Base-by-base conservation (phyloP, 768 basidiomycete genomes). In the Termitomyces sp. region DNA sequence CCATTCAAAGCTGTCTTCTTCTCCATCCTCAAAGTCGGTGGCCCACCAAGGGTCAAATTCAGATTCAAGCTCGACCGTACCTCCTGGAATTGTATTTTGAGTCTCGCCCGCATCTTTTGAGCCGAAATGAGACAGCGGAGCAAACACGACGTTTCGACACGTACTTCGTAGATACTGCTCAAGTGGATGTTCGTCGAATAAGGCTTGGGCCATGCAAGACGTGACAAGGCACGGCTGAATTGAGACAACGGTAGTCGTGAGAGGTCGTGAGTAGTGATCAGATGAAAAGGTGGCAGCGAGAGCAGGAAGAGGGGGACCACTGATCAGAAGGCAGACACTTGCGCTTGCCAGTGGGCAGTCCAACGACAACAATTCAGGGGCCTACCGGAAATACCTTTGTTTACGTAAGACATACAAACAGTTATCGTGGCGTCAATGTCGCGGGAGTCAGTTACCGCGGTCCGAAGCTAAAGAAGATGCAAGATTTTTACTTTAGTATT, bases 141-240 rank as follows among this genome's bases (percentile, higher is more conserved):
- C 33, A 60, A 10, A 29, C 12, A 20, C 12, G 15, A 9, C 13
- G 26, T 46, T 16, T n/a, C 20, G 48, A 53, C 20, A 69, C 76
- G 51, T 42, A 87, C 89, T 83, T 78, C 81, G 75, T 55, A 91
- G 74, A 70, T 91, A 91, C 63, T 83, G 79, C 64, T 86, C 82
- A 44, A 91, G 78, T 44, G 89, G 89, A 64, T 90, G 87, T 60
- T 88, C 83, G 62, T 89, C 85, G 71, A 88, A 89, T 60, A 90
- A 69, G 57, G 89, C 78, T 76, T 90, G 86, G 36, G 89, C 89
- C 89, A 91, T 91, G 36, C 49, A 39, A 49, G 29, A 54, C 51
- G 51, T 31, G 55, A 62, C 54, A 18, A 42, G n/a, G 46, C 39
- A 62, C 56, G 39, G 44, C 51, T 39, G 24, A 42, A 2, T 39